Conservation (phyloP, 805 yeast genomes). For the Candida odintsovae region DNA sequence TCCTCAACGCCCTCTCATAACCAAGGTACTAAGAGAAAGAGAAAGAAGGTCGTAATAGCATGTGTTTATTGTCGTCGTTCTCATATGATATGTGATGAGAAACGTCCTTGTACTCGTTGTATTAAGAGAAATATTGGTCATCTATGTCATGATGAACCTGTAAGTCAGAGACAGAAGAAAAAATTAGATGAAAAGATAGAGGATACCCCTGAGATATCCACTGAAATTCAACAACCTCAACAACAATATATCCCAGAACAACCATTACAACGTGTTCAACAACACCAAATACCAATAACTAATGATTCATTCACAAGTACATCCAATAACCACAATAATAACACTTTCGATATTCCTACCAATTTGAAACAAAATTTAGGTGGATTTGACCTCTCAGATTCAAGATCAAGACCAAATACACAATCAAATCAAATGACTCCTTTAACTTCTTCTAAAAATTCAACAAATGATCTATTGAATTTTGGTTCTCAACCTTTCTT, state of each 20-base stretch:
- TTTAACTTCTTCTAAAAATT: background rate
- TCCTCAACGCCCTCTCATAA: background rate
- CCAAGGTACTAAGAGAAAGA: conserved; percentile 31
- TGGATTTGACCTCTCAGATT: background rate
- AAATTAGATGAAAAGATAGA: conserved; percentile 11
- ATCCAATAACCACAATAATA: conserved; percentile 2
- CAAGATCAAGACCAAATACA: background rate
- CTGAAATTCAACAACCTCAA: background rate
- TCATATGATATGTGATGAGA: conserved; percentile 90
- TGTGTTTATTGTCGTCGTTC: conserved; percentile 91
- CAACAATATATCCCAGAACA: background rate
- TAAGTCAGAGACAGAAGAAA: conserved; percentile 19
- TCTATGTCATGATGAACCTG: conserved; percentile 45
- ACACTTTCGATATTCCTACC: conserved; percentile 2
- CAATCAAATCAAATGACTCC: background rate
- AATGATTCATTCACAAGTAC: background rate
- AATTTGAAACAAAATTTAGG: background rate
- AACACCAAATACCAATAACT: background rate
- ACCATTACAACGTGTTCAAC: background rate
- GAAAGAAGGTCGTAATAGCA: conserved; percentile 44
- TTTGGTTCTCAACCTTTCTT: conserved; percentile 64
- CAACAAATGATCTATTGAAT: conserved; percentile 14
- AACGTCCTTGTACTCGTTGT: conserved; percentile 74
- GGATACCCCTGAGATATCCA: conserved; percentile 1
- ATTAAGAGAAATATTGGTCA: conserved; percentile 84